Evolutionary conservation across 2,329 filamentous ascomycete species (phyloP), one percentile per base, ranked within the genome.

Genomic region (Cladophialophora exuberans): DNA sequence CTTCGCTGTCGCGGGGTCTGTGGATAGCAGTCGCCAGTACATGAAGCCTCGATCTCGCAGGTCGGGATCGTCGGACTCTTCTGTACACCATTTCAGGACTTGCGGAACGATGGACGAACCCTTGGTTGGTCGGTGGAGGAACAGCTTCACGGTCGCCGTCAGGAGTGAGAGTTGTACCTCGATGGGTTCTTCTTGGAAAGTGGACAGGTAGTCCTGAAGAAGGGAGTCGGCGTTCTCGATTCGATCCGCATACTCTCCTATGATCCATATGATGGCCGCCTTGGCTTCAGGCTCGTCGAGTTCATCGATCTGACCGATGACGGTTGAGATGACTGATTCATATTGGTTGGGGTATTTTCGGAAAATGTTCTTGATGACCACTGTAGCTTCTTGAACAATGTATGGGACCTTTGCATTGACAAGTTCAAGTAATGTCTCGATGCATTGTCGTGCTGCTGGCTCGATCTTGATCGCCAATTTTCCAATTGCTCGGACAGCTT

Each of bases 391-490:
- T 73, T 99, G 94, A 1, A 99, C 94, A 63, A 99, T 99, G 69
- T 99, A 99, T 0, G 92, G 95, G 51, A 99, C 87, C 75, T 97
- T 97, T n/a, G 94, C 97, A 23, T 92, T 88, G 42, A 99, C 94
- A 35, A 99, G 83, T 60, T 97, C 91, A 17, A 99, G 81, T 0
- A 99, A 80, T 4, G 95, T 87, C 67, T 93, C 92, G 70, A 99
- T 99, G 74, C 94, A 99, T 56, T 89, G 82, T 65, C 86, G 83
- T 9, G 94, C 91, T 2, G 94, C 91, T 1, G 93, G 90, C 72
- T 97, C 94, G 63, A 99, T 99, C 77, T 99, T 99, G 76, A 99
- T 97, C 58, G 94, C 94, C 57, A 99, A 80, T 74, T 99, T 99
- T 59, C 94, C 94, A 65, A 99, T 99, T 33, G 94, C 94, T 54